Evolutionary conservation across 345 rosid species (phyloP).

Genomic region (Hirschfeldia incana): DNA sequence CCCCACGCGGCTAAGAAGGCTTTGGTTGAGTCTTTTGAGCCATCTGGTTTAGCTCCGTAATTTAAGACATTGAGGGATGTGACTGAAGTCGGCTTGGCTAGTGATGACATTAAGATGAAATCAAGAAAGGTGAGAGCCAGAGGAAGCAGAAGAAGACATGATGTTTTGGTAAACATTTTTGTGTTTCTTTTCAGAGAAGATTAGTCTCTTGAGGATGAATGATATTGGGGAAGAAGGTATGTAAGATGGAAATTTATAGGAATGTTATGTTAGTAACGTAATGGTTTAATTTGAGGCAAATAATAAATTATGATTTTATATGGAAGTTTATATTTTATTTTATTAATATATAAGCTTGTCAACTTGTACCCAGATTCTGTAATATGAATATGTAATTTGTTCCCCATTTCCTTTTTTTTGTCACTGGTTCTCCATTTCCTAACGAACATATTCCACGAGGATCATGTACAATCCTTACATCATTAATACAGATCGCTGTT

Average conservation of each 20-base stretch:
- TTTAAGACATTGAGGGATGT: slow-evolving; percentile 40
- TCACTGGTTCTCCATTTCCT: too few species aligned
- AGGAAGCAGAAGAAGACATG: slow-evolving; percentile 16
- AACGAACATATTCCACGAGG: too few species aligned
- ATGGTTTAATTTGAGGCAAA: not conserved
- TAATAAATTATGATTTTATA: not conserved
- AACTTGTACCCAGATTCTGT: slow-evolving; percentile 5
- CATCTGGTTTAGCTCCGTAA: slow-evolving; percentile 67
- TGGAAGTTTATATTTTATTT: slow-evolving; percentile 5
- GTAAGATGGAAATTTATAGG: slow-evolving; percentile 37
- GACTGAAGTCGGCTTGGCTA: slow-evolving; percentile 2
- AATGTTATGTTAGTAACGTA: slow-evolving; percentile 14
- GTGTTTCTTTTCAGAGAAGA: not conserved
- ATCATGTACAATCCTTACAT: too few species aligned
- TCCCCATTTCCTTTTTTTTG: too few species aligned
- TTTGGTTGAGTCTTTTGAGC: slow-evolving; percentile 58
- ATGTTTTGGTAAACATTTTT: slow-evolving; percentile 23
- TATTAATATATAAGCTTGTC: not conserved
- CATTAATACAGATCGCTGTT: too few species aligned
- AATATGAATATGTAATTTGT: too few species aligned
- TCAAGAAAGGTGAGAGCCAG: slow-evolving; percentile 28
- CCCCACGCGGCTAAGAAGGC: slow-evolving; percentile 70
- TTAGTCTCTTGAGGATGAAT: slow-evolving; percentile 16
- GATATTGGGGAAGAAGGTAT: slow-evolving; percentile 25
- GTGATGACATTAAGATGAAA: slow-evolving; percentile 17